Evolutionary conservation across 2,329 filamentous ascomycete genomes (phyloP).

Genomic region (Aspergillus glaucus): DNA sequence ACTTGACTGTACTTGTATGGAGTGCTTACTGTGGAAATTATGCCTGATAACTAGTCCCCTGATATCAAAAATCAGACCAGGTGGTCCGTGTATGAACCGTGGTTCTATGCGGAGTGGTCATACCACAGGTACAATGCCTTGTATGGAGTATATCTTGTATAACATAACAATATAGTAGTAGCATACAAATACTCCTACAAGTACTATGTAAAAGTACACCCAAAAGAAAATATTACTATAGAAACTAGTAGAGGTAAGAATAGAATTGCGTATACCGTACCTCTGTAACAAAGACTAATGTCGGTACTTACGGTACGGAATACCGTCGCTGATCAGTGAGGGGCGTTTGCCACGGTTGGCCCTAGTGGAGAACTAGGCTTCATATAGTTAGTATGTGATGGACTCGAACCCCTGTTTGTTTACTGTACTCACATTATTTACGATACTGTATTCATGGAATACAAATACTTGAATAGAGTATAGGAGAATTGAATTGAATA

Average conservation of each 20-base stretch:
- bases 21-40: too few relatives aligned
- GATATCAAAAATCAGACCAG: too few relatives aligned
- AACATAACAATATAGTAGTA: background rate
- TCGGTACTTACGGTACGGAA: background rate
- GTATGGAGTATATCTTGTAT: background rate
- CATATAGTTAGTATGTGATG: background rate
- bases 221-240: too few relatives aligned
- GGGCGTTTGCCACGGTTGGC: background rate
- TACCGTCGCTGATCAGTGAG: background rate
- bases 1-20: too few relatives aligned
- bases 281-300: too few relatives aligned
- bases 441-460: background rate
- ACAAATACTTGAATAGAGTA: background rate
- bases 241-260: too few relatives aligned
- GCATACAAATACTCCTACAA: too few relatives aligned
- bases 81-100: background rate
- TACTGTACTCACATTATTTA: background rate
- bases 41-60: too few relatives aligned
- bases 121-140: background rate
- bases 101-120: background rate
- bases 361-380: background rate
- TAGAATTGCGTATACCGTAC: too few relatives aligned
- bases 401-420: slow-evolving; percentile 14
- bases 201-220: too few relatives aligned
- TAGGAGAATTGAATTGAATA: background rate